A percentile compares a stretch with the other conserved stretches of the same genome.
phyloP scores from a whole-genome alignment of 257 asterid genomes.

The Penstemon barbatus region DNA sequence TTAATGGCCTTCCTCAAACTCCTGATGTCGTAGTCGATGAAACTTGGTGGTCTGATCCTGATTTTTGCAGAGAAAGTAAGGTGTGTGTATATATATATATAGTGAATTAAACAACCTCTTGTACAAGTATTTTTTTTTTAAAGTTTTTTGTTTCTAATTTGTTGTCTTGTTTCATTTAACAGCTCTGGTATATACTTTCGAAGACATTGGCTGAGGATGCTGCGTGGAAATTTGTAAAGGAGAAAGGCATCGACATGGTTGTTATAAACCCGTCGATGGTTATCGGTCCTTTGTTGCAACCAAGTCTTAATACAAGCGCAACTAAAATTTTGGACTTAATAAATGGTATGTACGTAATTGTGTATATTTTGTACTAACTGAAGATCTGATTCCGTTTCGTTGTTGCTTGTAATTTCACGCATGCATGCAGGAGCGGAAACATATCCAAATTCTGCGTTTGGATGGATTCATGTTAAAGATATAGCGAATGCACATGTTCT shows the following conservation, averaged over 20 bases:
- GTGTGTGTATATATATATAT: constrained; percentile 13
- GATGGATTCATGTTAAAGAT: constrained; percentile 28
- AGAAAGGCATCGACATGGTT: constrained; percentile 46
- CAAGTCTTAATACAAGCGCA: constrained; percentile 50
- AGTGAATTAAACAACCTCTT: too few species aligned
- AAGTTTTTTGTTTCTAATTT: too few species aligned
- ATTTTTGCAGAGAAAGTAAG: constrained; percentile 40
- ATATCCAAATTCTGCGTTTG: constrained; percentile 3
- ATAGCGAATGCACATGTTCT: constrained; percentile 33
- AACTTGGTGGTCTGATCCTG: constrained; percentile 51
- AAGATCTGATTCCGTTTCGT: too few species aligned
- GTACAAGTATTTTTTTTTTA: too few species aligned
- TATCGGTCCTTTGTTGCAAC: constrained; percentile 54
- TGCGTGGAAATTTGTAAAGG: constrained; percentile 21
- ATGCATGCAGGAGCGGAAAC: too few species aligned
- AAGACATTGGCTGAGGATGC: constrained; percentile 17
- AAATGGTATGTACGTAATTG: too few species aligned
- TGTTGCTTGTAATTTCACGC: too few species aligned
- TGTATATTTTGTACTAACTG: too few species aligned
- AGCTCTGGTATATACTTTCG: background rate
- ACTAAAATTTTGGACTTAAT: constrained; percentile 41
- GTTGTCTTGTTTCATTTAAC: too few species aligned
- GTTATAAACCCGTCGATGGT: constrained; percentile 54
- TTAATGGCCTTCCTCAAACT: constrained; percentile 22
- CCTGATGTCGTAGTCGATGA: constrained; percentile 44